Percentiles rank a stretch among this genome's conserved stretches.
Evolutionary conservation across 495 filamentous ascomycete species (phyloP).

Genomic region (Penicillium roqueforti): DNA sequence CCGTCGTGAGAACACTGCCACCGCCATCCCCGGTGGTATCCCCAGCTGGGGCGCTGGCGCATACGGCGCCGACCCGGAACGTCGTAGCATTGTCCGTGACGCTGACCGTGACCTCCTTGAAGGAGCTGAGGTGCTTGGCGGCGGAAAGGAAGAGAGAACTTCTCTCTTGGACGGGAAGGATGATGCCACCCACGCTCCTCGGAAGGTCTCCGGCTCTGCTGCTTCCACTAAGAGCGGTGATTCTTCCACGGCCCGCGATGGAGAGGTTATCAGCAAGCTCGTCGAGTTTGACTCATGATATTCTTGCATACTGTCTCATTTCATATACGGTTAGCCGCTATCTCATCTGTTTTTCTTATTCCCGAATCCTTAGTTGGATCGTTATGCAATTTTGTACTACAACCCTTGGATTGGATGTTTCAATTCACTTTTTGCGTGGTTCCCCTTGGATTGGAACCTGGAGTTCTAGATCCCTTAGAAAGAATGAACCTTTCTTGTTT

Average conservation of each 20-base stretch:
- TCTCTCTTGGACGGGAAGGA: slow-evolving; percentile 30
- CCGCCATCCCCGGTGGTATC: slow-evolving; percentile 39
- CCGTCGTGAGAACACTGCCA: slow-evolving; percentile 20
- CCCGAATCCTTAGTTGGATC: not conserved
- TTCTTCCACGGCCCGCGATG: slow-evolving; percentile 14
- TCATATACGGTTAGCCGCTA: slow-evolving; percentile 3
- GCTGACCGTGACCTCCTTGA: slow-evolving; percentile 73
- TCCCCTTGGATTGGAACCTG: not conserved
- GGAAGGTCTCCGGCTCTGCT: slow-evolving; percentile 1
- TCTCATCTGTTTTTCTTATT: not conserved
- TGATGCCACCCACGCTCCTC: not conserved
- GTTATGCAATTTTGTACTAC: slow-evolving; percentile 2
- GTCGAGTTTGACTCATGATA: slow-evolving; percentile 41
- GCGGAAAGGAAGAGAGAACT: slow-evolving; percentile 29
- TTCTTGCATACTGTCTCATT: not conserved
- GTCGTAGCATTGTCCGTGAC: slow-evolving; percentile 58
- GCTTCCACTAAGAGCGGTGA: not conserved
- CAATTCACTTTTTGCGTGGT: not conserved
- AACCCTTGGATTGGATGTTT: slow-evolving; percentile 3
- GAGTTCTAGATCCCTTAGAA: slow-evolving; percentile 1
- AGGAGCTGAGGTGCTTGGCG: slow-evolving; percentile 40
- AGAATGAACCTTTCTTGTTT: not conserved
- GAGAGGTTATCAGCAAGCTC: slow-evolving; percentile 35
- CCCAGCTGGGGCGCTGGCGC: slow-evolving; percentile 45
- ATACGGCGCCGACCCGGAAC: slow-evolving; percentile 53